A percentile compares a stretch with the other conserved stretches of the same genome.
Evolutionary conservation across 2,329 filamentous ascomycete genomes (phyloP).

Genomic region (Albophoma yamanashiensis): DNA sequence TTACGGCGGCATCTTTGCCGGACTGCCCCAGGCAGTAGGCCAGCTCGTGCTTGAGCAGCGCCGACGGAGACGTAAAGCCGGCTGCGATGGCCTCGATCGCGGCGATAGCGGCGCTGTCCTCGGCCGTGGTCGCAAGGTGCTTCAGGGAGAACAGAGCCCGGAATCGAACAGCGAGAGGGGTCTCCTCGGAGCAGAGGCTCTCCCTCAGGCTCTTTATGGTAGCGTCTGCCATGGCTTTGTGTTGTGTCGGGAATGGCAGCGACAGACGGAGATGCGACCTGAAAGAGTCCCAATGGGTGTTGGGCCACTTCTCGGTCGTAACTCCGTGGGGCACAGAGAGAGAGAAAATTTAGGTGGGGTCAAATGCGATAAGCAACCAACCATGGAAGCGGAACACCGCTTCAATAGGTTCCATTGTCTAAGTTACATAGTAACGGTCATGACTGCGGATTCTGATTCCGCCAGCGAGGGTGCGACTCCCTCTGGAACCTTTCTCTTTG

Average conservation of each 20-base stretch:
- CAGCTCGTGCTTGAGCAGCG: conserved; percentile 88
- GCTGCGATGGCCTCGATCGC: conserved; percentile 77
- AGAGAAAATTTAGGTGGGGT: conserved; percentile 26
- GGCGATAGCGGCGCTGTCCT: conserved; percentile 43
- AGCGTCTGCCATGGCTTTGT: conserved; percentile 13
- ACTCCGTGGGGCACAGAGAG: conserved; percentile 4
- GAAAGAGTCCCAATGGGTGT: neutral
- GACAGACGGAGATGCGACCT: neutral
- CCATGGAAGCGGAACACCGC: conserved; percentile 13
- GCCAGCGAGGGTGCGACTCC: conserved; percentile 26
- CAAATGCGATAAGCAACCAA: conserved; percentile 12
- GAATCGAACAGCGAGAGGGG: conserved; percentile 80
- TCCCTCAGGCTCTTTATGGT: conserved; percentile 58
- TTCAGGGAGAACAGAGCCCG: conserved; percentile 97
- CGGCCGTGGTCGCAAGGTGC: conserved; percentile 65
- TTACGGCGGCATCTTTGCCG: conserved; percentile 62
- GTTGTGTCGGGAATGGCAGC: neutral
- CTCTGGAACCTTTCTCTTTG: conserved; percentile 18
- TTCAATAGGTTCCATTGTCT: conserved; percentile 22
- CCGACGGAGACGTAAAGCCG: conserved; percentile 74
- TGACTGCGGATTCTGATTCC: conserved; percentile 26
- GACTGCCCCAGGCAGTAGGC: conserved; percentile 96
- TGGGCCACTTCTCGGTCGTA: neutral
- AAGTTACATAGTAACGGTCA: too few species aligned
- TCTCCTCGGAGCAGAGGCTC: conserved; percentile 68